Percentiles rank a stretch among this genome's conserved stretches.
These are phyloP conservation scores for Stentor coeruleus DNA, from an alignment of 73 alveolate genomes.

Conservation along the genomic window DNA sequence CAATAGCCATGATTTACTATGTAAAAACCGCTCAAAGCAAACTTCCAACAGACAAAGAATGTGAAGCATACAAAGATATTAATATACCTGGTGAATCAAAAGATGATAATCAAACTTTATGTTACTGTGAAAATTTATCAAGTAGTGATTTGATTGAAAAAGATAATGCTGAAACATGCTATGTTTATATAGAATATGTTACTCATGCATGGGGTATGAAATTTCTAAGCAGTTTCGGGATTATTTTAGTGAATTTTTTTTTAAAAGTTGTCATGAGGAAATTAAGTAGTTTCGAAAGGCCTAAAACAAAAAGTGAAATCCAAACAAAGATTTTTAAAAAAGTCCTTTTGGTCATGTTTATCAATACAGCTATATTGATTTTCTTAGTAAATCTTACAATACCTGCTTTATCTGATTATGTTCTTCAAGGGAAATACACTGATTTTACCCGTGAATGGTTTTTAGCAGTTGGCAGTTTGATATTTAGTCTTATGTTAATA, in stretches of 20 bases:
- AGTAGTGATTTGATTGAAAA: neutral
- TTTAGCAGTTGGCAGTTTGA: neutral
- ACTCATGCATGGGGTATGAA: neutral
- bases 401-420: neutral
- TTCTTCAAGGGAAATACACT: neutral
- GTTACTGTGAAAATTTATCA: neutral
- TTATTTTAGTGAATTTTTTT: conserved; percentile 8
- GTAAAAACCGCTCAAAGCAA: conserved; percentile 12
- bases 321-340: conserved; percentile 1
- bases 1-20: conserved; percentile 4
- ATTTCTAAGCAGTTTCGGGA: conserved; percentile 7
- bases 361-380: conserved; percentile 39
- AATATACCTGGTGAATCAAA: neutral
- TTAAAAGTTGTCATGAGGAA: neutral
- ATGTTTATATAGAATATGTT: neutral
- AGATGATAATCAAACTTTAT: neutral
- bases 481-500: neutral
- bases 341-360: conserved; percentile 15
- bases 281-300: neutral
- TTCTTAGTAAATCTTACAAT: neutral
- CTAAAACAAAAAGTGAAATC: neutral
- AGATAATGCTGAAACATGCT: neutral
- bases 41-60: conserved; percentile 1
- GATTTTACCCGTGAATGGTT: conserved; percentile 23
- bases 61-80: neutral